These are phyloP conservation scores for Citrus maxima DNA, from an alignment of 345 rosid species.

Conservation along the genomic window DNA sequence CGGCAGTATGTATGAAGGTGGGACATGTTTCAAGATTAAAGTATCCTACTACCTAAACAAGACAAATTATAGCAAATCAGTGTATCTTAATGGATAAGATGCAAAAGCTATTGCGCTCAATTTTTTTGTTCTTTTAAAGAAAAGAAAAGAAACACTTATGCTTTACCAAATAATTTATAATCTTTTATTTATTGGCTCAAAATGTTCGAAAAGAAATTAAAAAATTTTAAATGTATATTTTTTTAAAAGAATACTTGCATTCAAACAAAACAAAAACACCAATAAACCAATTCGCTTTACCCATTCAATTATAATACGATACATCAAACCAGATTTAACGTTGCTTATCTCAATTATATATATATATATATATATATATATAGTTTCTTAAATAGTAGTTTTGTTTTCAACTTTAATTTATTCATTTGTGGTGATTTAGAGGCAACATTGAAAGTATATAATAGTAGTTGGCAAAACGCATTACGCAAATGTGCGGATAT, in stretches of 20 bases:
- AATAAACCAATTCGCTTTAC: no score
- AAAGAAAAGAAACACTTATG: not conserved
- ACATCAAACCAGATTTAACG: no score
- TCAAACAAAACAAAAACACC: no score
- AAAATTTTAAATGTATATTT: no score
- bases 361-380: no score
- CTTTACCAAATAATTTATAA: not conserved
- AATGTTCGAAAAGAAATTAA: not conserved
- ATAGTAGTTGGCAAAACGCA: not conserved
- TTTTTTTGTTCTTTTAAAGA: not conserved
- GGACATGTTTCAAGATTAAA: conserved; percentile 8
- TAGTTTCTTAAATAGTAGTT: not conserved
- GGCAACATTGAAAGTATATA: not conserved
- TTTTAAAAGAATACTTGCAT: no score
- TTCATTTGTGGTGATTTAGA: not conserved
- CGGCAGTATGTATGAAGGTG: not conserved
- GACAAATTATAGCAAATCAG: conserved; percentile 7
- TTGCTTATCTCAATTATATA: no score
- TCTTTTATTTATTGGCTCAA: not conserved
- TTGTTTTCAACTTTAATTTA: not conserved
- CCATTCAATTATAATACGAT: no score
- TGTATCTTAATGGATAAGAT: conserved; percentile 13
- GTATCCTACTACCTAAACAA: conserved; percentile 4
- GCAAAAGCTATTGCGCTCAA: not conserved
- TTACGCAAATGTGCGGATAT: not conserved